phyloP scores from a whole-genome alignment of 306 rosid species.

The Prunus davidiana region DNA sequence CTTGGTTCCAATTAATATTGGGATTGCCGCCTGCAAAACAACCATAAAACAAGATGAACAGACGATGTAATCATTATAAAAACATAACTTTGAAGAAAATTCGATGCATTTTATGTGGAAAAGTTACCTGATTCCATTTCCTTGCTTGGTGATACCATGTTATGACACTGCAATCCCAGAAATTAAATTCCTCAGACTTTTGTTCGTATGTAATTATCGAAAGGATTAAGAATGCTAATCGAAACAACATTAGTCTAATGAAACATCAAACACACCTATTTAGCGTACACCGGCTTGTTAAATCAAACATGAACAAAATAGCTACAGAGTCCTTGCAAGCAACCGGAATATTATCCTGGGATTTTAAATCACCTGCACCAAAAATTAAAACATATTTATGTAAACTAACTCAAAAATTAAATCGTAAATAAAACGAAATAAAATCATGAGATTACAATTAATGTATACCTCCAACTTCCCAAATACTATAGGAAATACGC shows the following conservation, averaged over 20 bases:
- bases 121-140: slow-evolving; percentile 79
- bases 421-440: not conserved
- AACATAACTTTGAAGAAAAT: not conserved
- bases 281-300: slow-evolving; percentile 90
- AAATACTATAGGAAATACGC: slow-evolving; percentile 74
- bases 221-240: not conserved
- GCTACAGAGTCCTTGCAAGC: slow-evolving; percentile 94
- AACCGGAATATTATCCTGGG: slow-evolving; percentile 51
- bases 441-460: not conserved
- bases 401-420: not conserved
- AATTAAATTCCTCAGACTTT: not conserved
- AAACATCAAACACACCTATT: slow-evolving; percentile 42
- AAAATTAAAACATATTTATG: not conserved
- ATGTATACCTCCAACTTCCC: slow-evolving; percentile 85
- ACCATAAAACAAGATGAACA: not conserved
- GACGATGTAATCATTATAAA: not conserved
- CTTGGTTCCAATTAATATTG: slow-evolving; percentile 85
- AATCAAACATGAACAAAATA: slow-evolving; percentile 90
- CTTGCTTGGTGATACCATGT: slow-evolving; percentile 80
- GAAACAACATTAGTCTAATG: not conserved
- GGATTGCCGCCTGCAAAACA: slow-evolving; percentile 74
- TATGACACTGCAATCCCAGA: slow-evolving; percentile 50
- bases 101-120: not conserved
- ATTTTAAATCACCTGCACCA: slow-evolving; percentile 54
- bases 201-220: not conserved